Evolutionary conservation across 2,329 filamentous ascomycete species (phyloP).

Genomic region (Fusarium papillatum): DNA sequence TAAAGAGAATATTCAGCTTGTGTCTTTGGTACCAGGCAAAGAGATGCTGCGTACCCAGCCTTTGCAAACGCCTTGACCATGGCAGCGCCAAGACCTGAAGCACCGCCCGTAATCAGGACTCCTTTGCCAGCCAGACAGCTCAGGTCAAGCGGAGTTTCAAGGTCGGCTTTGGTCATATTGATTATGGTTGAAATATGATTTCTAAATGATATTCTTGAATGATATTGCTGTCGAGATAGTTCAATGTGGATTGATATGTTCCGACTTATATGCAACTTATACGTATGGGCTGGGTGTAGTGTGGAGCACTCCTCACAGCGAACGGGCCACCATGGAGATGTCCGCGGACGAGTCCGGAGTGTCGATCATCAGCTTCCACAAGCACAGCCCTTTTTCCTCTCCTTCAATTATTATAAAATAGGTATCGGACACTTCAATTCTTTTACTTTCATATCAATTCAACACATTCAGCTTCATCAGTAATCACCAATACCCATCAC

Average conservation of each 20-base stretch:
- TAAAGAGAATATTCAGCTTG: neutral
- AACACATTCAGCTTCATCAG: neutral
- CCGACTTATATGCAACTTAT: neutral
- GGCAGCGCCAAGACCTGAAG: neutral
- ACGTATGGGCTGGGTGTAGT: neutral
- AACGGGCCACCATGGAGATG: constrained; percentile 26
- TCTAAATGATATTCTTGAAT: neutral
- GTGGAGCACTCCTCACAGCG: no score
- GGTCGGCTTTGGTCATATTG: neutral
- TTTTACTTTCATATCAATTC: neutral
- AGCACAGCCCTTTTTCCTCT: neutral
- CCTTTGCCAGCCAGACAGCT: neutral
- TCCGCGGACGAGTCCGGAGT: constrained; percentile 29
- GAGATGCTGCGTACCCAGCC: neutral
- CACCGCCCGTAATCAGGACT: neutral
- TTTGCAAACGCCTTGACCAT: neutral
- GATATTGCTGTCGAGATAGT: neutral
- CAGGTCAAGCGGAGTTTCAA: neutral
- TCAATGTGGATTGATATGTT: neutral
- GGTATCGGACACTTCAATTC: neutral
- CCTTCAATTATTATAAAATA: neutral
- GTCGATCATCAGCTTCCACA: neutral
- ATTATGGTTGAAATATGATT: no score
- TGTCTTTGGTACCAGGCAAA: no score
- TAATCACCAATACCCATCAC: neutral